These are phyloP conservation scores for Nowakowskiella sp. DNA, from an alignment of 192 early-diverging fungal genomes.

Conservation along the genomic window DNA sequence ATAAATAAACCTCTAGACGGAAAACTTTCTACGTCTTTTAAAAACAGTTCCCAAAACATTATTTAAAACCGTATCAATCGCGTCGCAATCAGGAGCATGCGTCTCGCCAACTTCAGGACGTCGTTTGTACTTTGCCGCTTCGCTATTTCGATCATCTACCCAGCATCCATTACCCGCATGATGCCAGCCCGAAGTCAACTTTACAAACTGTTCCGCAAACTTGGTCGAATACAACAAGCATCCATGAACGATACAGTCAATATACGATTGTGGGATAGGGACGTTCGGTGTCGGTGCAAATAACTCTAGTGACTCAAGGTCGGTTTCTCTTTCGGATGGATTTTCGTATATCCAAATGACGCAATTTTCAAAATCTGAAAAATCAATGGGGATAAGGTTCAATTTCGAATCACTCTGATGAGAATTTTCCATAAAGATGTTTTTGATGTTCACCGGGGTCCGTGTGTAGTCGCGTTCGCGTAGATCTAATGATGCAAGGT, in stretches of 20 bases:
- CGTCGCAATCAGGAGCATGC: too few relatives aligned
- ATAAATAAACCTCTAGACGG: too few relatives aligned
- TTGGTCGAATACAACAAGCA: constrained; percentile 19
- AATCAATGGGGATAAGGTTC: background rate
- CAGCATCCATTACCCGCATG: constrained; percentile 15
- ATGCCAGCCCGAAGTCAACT: constrained; percentile 30
- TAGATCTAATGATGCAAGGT: constrained; percentile 24
- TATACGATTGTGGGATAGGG: constrained; percentile 42
- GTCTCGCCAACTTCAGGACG: constrained; percentile 18
- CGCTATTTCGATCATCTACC: constrained; percentile 36
- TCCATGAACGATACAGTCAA: constrained; percentile 38
- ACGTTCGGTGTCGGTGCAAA: constrained; percentile 14
- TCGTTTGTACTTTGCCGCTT: constrained; percentile 19
- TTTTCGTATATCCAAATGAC: constrained; percentile 32
- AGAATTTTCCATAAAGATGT: background rate
- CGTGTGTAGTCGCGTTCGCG: constrained; percentile 33
- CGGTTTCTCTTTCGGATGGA: constrained; percentile 2
- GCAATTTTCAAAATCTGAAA: constrained; percentile 3
- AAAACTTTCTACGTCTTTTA: too few relatives aligned
- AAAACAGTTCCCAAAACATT: too few relatives aligned
- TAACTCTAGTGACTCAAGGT: background rate
- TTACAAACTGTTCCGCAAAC: constrained; percentile 38
- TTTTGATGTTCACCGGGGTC: constrained; percentile 3
- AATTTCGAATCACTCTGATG: background rate
- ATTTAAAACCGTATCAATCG: too few relatives aligned